A percentile compares a stretch with the other conserved stretches of the same genome.
phyloP scores from a whole-genome alignment of 345 rosid species.

The Camelina laxa region DNA sequence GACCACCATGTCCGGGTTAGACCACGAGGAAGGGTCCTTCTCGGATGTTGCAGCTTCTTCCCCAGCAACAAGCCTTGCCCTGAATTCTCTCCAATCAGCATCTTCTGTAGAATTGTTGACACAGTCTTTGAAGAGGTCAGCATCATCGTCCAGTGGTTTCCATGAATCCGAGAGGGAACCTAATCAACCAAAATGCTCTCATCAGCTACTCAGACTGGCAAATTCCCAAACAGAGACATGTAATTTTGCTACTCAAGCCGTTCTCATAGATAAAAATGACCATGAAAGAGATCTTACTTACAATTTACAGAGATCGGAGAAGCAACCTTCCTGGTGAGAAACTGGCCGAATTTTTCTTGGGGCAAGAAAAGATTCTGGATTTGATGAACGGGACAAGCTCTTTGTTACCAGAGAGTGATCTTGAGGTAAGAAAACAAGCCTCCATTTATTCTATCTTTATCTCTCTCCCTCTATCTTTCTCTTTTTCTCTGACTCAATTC shows the following conservation, averaged over 20 bases:
- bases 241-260: background rate
- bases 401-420: conserved; percentile 54
- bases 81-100: conserved; percentile 75
- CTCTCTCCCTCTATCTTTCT: background rate
- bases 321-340: conserved; percentile 44
- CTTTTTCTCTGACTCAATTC: conserved; percentile 20
- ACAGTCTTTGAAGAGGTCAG: conserved; percentile 46
- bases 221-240: conserved; percentile 12
- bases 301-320: conserved; percentile 52
- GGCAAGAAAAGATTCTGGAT: conserved; percentile 47
- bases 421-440: conserved; percentile 71
- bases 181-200: conserved; percentile 37
- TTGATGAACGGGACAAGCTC: conserved; percentile 53
- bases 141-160: conserved; percentile 47
- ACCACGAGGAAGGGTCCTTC: conserved; percentile 42
- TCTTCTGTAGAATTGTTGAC: conserved; percentile 33
- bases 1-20: conserved; percentile 46
- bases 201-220: conserved; percentile 13
- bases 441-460: conserved; percentile 51
- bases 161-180: conserved; percentile 62
- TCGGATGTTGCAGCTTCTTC: conserved; percentile 49
- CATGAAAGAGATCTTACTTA: conserved; percentile 44
- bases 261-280: background rate
- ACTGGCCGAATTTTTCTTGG: conserved; percentile 48
- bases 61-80: conserved; percentile 75